Evolutionary conservation across 495 filamentous ascomycete species (phyloP).

Genomic region (Penicillium daleae): DNA sequence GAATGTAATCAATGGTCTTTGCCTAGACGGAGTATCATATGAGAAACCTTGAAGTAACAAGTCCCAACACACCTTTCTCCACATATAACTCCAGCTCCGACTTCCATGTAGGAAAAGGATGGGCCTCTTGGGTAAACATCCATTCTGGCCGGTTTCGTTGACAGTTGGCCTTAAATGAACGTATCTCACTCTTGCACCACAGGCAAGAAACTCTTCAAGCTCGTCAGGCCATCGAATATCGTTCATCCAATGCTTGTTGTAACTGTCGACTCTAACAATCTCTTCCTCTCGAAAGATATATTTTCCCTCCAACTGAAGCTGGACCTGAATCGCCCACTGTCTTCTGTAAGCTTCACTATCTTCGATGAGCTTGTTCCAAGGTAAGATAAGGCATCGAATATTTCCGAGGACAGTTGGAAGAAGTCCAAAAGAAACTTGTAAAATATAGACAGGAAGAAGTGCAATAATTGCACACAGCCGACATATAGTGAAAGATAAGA

Average conservation of each 20-base stretch:
- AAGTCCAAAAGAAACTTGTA: neutral
- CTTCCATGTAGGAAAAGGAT: conserved; percentile 8
- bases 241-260: neutral
- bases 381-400: conserved; percentile 1
- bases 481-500: conserved; percentile 1
- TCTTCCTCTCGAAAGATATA: conserved; percentile 7
- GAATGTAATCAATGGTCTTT: no score
- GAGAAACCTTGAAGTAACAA: neutral
- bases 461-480: neutral
- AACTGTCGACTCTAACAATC: neutral
- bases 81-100: conserved; percentile 12
- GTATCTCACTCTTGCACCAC: conserved; percentile 9
- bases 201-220: neutral
- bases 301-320: conserved; percentile 9
- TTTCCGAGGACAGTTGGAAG: neutral
- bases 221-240: neutral
- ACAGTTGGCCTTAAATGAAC: conserved; percentile 6
- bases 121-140: neutral
- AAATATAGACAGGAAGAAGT: neutral
- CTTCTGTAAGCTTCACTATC: neutral
- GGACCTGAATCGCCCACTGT: neutral
- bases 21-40: conserved; percentile 1
- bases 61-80: conserved; percentile 8
- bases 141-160: neutral
- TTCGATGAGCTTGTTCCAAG: conserved; percentile 7